Evolutionary conservation across 164 flowering plant species (phyloP).

Genomic region (Vitis rotundifolia): DNA sequence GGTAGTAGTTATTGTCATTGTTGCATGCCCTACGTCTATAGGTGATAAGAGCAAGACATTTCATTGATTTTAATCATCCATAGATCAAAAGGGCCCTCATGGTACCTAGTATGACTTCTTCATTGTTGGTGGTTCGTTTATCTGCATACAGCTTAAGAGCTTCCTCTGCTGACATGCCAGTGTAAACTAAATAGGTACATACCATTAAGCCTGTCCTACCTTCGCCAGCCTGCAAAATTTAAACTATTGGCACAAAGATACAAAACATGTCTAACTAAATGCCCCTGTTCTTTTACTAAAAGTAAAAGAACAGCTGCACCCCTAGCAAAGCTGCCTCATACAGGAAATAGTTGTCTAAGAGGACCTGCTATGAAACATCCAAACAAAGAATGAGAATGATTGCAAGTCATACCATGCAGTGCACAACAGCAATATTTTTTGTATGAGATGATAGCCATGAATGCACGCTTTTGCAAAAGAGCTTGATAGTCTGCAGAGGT

Average conservation of each 20-base stretch:
- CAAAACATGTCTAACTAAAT: not conserved
- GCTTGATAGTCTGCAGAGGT: constrained; percentile 60
- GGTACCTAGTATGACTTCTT: constrained; percentile 39
- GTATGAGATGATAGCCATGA: constrained; percentile 74
- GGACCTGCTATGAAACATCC: not conserved
- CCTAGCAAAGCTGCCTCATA: too few relatives aligned
- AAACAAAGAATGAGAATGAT: constrained; percentile 5
- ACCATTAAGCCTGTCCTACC: constrained; percentile 94
- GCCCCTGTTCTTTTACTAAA: too few relatives aligned
- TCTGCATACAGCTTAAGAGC: constrained; percentile 78
- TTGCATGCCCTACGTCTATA: too few relatives aligned
- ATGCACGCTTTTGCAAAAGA: constrained; percentile 77
- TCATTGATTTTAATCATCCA: too few relatives aligned
- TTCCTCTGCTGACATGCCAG: constrained; percentile 73
- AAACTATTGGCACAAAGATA: constrained; percentile 5
- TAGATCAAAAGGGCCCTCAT: too few relatives aligned
- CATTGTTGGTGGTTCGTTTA: constrained; percentile 68
- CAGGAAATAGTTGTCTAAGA: too few relatives aligned
- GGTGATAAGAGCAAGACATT: too few relatives aligned
- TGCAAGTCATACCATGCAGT: constrained; percentile 72
- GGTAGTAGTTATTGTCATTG: too few relatives aligned
- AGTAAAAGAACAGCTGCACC: too few relatives aligned
- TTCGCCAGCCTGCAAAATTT: constrained; percentile 79
- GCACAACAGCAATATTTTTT: constrained; percentile 68
- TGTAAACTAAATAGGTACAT: constrained; percentile 67